Base-by-base conservation (phyloP, 2,329 filamentous ascomycete genomes). In the Aspergillus candidus region DNA sequence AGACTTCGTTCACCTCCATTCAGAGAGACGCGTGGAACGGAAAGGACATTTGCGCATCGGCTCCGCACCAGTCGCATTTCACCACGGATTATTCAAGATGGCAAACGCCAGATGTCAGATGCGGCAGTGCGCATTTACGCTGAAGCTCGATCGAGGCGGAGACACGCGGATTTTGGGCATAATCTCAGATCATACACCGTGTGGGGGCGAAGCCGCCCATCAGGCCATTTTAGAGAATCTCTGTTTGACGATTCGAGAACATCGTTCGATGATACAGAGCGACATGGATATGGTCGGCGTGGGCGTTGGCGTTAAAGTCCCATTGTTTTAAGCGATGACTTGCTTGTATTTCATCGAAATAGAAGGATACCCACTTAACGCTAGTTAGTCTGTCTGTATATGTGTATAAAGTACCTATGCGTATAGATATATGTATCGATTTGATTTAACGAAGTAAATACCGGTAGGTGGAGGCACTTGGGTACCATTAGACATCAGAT, bases 71-170 rank as follows among this genome's bases (percentile, higher is more conserved):
- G 18, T 27, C 48, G 35, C 27, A 14, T 33, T 32, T 49, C 44
- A 27, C 54, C 57, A 40, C 45, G 40, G n/a, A 56, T 60, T 13
- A 56, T 60, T 34, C 55, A 58, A 36, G 56, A 56, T n/a, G 57
- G 57, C 6, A 47, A 49, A n/a, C 48, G 50, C 35, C 49, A 52
- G 8, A 40, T 59, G 10, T 49, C 44, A 40, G 48, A 52, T 36
- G 49, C 42, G 22, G 54, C 50, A 6, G 49, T 53, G 18, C 48
- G 47, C 17, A 45, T 59, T 30, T 44, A 47, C 22, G 49, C 35
- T 30, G 47, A 54, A 32, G 49, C 47, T 13, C 45, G 51, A 12
- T 38, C 39, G 36, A 43, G 47, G 36, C 47, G 44, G 32, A 44
- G 38, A 13, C 39, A 40, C 15, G 52, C 45, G 27, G 35, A 31